Evolutionary conservation across 75 land plant species (phyloP).

Genomic region (Chamaecyparis obtusa): DNA sequence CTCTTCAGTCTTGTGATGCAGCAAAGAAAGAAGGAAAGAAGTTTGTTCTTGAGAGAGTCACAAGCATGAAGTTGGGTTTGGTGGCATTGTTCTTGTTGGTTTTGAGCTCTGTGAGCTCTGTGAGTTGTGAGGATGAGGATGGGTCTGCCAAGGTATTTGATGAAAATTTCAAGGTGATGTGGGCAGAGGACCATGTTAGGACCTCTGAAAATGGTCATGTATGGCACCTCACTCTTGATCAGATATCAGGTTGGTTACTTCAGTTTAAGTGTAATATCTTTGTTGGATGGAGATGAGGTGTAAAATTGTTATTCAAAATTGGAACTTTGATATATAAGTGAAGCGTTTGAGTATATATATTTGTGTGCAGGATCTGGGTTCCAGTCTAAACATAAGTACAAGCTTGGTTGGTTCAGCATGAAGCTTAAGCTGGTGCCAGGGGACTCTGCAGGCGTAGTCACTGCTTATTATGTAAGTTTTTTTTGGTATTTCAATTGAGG

Average conservation of each 20-base stretch:
- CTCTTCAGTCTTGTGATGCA: no score
- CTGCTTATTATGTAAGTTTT: conserved; percentile 72
- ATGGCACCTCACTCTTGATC: conserved; percentile 68
- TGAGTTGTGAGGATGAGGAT: background rate
- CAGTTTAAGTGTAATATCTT: no score
- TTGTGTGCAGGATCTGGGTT: conserved; percentile 68
- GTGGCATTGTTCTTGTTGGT: background rate
- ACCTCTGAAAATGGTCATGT: conserved; percentile 64
- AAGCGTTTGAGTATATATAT: background rate
- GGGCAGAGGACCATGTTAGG: conserved; percentile 65
- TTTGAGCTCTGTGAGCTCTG: conserved; percentile 1
- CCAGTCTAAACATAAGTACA: conserved; percentile 63
- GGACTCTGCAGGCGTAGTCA: conserved; percentile 85
- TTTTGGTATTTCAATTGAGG: background rate
- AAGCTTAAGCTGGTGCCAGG: conserved; percentile 84
- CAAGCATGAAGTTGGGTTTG: background rate
- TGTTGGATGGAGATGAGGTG: no score
- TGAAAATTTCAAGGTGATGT: conserved; percentile 53
- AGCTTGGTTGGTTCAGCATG: conserved; percentile 89
- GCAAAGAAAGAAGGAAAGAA: background rate
- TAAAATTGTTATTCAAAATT: no score
- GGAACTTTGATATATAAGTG: no score
- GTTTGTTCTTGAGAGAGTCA: background rate
- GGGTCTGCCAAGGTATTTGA: conserved; percentile 24
- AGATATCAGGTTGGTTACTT: conserved; percentile 50